These are phyloP conservation scores for Verticillium klebahnii DNA, from an alignment of 2,329 filamentous ascomycete species.

Conservation along the genomic window DNA sequence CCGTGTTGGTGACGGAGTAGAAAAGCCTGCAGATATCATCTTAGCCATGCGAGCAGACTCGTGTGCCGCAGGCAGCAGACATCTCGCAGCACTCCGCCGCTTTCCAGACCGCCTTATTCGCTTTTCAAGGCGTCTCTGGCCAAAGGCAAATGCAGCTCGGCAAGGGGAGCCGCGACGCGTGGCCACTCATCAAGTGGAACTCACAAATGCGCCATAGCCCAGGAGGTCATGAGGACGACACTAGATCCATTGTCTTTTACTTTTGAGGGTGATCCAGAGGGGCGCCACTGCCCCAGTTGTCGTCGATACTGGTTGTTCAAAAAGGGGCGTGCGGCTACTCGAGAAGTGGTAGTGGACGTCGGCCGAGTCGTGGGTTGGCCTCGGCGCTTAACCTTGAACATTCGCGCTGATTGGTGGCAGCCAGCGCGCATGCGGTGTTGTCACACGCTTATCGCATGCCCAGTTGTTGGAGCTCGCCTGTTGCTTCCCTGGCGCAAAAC, in stretches of 20 bases:
- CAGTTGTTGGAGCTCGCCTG: background rate
- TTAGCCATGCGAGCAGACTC: slow-evolving; percentile 1
- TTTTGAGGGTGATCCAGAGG: background rate
- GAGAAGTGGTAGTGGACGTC: slow-evolving; percentile 6
- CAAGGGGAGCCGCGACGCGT: background rate
- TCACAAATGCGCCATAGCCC: background rate
- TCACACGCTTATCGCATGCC: slow-evolving; percentile 8
- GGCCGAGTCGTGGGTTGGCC: slow-evolving; percentile 4
- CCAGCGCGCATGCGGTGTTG: slow-evolving; percentile 11
- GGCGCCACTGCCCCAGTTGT: background rate
- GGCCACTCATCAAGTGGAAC: background rate
- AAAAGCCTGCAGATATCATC: slow-evolving; percentile 12
- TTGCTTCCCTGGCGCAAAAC: background rate
- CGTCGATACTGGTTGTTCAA: background rate
- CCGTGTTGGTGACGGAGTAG: slow-evolving; percentile 10
- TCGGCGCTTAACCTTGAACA: slow-evolving; percentile 10
- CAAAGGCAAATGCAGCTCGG: background rate
- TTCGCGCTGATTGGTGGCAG: slow-evolving; percentile 10
- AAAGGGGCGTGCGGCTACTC: slow-evolving; percentile 7
- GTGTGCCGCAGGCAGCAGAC: background rate
- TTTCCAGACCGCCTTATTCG: background rate
- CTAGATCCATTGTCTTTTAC: no score
- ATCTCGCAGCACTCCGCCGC: background rate
- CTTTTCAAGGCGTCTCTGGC: background rate
- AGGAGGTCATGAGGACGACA: background rate